Conservation (phyloP, 305 asterid genomes). For the Fraxinus floribunda region DNA sequence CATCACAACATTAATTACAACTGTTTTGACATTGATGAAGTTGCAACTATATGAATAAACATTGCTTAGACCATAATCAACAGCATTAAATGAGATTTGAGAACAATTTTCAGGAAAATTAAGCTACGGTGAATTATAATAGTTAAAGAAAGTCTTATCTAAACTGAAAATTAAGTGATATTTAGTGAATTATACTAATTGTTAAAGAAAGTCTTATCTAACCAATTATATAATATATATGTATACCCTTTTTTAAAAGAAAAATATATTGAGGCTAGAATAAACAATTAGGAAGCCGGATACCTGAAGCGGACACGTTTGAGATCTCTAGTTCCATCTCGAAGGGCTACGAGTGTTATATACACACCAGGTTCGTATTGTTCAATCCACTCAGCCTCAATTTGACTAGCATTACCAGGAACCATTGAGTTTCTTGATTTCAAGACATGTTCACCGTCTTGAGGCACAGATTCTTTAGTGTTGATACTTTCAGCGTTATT, state of each 20-base stretch:
- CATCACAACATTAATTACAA: neutral
- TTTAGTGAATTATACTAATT: neutral
- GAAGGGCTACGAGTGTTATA: constrained; percentile 78
- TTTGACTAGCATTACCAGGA: constrained; percentile 57
- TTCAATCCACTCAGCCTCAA: constrained; percentile 94
- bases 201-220: neutral
- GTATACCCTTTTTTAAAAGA: neutral
- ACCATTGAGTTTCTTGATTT: constrained; percentile 48
- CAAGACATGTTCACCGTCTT: constrained; percentile 46
- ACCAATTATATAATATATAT: neutral
- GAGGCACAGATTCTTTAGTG: constrained; percentile 41
- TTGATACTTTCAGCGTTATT: constrained; percentile 49
- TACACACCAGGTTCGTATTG: constrained; percentile 92
- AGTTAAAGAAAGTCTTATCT: neutral
- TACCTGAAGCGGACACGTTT: constrained; percentile 99
- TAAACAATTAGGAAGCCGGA: neutral
- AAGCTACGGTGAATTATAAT: neutral
- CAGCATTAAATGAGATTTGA: neutral
- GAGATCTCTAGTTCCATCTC: constrained; percentile 94
- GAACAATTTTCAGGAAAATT: neutral
- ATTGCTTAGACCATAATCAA: neutral
- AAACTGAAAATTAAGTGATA: neutral
- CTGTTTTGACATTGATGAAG: neutral
- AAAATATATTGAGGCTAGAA: neutral
- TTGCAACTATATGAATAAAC: neutral